Base-by-base conservation (phyloP, 2,329 filamentous ascomycete genomes). In the Talaromyces verruculosus region DNA sequence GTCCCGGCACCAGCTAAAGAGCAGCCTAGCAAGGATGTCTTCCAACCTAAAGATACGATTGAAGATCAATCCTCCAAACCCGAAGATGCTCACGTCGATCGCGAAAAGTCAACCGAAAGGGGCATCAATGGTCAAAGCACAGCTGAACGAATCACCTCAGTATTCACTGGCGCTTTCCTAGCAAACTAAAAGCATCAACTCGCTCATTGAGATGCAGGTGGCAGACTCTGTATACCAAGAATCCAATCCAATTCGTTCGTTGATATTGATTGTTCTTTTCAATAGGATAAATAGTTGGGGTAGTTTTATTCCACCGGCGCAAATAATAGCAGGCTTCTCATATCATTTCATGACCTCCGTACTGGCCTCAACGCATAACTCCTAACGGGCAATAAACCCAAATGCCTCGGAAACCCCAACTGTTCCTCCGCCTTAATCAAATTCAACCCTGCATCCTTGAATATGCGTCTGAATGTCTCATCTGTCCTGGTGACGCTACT, bases 401-500 rank as follows among this genome's bases (percentile, higher is more conserved):
- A 77, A 8, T 75, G 77, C 63, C 85, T 87, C 1, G 88, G 88
- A 59, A 95, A 88, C 0, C 91, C 91, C 43, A 83, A 85, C 78
- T 96, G 91, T 60, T 91, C 71, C 75, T 95, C 91, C 0, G 86
- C 88, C 74, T 82, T 86, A 41, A 92, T 78, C n/a, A 97, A 74
- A 63, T 81, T 84, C 69, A 96, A 75, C 0, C 88, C 89, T 0
- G 91, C 91, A 61, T 87, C 76, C 64, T 85, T 81, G 73, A 97
- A 96, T 8, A 96, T 74, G 5, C 74, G 72, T 67, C 84, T 84
- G 71, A 93, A 95, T 71, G 90, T 94, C 25, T 79, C 78, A 71
- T 97, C 91, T 33, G 85, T 87, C 72, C 92, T 85, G 2, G 91
- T 96, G 1, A 97, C 89, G 71, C 88, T 90, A 71, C 87, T 91